Base-by-base conservation (phyloP, 176 grass and related monocot genomes). In the Raddia guianensis region DNA sequence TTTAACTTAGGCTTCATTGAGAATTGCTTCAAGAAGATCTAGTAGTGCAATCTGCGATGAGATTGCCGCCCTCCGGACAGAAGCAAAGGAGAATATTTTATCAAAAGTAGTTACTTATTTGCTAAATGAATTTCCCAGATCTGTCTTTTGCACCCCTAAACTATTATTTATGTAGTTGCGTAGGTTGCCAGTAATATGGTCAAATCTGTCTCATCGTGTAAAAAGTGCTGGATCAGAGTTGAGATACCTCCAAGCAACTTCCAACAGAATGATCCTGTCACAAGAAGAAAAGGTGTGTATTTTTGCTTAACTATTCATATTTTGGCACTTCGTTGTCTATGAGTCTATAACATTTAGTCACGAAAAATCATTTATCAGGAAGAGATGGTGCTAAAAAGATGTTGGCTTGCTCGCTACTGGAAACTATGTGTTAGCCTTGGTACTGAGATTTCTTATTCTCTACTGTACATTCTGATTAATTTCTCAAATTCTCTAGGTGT, bases 381-480 rank as follows among this genome's bases (percentile, higher is more conserved):
- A 75, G 95, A 98, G 72, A 16, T 98, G 43, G 82, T 98, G 45
- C 86, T 98, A 70, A 98, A 98, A 86, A 93, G 95, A 69, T 98
- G 95, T 77, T 98, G 95, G 95, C 84, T 98, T 35, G 92, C 95
- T 56, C 95, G 92, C 74, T 95, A 95, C 62, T 98, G 95, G 95
- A 92, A 92, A 80, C 65, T 98, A 80, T 98, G 86, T 85, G 83
- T 85, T 73, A 55, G 87, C 81, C 79, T 91, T 91, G 95, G 95
- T 98, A 95, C 76, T 68, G 49, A 63, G 44, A 75, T 76, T 64
- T n/a, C 64, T 9, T 60, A 87, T 37, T 48, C 33, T 74, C 43
- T 80, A 12, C 9, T 55, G 56, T 78, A 42, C 49, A 19, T 44
- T 73, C 10, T 45, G 70, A 83, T 40, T 78, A 50, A 40, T 77